Base-by-base conservation (phyloP, 2,329 filamentous ascomycete genomes). In the Cyphellophora europaea region DNA sequence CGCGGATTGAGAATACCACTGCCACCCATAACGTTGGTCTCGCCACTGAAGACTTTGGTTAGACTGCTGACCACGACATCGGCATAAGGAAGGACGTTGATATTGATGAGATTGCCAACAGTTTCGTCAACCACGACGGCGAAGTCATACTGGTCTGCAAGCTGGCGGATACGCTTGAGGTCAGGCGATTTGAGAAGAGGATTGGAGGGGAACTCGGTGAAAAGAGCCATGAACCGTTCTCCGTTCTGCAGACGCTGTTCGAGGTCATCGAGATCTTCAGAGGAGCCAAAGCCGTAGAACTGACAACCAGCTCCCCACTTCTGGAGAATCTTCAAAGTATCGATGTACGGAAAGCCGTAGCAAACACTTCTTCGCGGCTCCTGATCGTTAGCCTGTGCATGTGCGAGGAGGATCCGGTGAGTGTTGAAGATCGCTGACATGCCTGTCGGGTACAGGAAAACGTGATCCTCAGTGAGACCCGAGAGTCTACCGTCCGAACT, bases 1-100 rank as follows among this genome's bases (percentile, higher is more conserved):
- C 78, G 72, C 1, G 77, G 74, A 43, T 81, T 81, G 34, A 81
- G 59, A 11, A 81, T 68, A 11, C 69, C 65, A 45, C 73, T 82
- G 37, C 91, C 91, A 39, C 88, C 91, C 89, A 96, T 96, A 47
- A 98, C 91, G 57, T 98, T 96, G 57, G 85, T 91, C 59, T 95
- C 91, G 33, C 91, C 91, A 37, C 86, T 93, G 63, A 98, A 98
- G 35, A 96, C 82, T 59, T 98, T 98, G 32, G 91, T 96, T 40
- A 98, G 67, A 55, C 85, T 93, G 66, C 85, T 94, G 37, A 94
- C 89, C 4, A 96, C 84, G 11, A 96, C 71, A 58, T 98, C 91
- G 40, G 86, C 84, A 53, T 80, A 82, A 3, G 82, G 85, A 4
- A 98, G 71, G 3, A 98, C 85, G 54, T 96, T 86, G 50, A 95